Evolutionary conservation across 2,329 filamentous ascomycete genomes (phyloP), one percentile per base, ranked within the genome.

Genomic region (Capronia coronata): DNA sequence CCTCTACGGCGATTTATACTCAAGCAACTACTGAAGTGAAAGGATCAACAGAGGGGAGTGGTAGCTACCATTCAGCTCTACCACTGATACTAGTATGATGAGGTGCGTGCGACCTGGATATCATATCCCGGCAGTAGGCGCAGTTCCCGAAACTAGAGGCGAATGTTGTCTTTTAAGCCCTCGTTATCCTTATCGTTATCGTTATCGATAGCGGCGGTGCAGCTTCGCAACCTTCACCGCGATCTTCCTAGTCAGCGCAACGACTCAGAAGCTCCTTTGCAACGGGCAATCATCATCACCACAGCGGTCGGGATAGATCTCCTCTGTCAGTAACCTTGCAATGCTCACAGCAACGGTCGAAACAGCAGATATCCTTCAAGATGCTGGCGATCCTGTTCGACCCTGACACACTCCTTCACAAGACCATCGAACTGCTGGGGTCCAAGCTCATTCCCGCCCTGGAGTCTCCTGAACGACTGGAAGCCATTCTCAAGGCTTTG

Each of bases 341-440:
- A 54, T 51, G 44, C 45, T 51, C 16, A 22, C 43, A 48, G 29
- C 40, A 47, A 13, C 21, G 14, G 9, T 14, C 6, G 27, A 7
- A 13, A 43, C 23, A 32, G 18, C 21, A 39, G 19, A 52, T 13
- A 37, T 45, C 40, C 13, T 30, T 40, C 35, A 60, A 48, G 46
- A 61, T 61, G 58, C 42, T 58, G 35, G 54, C 55, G 39, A 56
- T 56, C 41, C 57, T 61, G 34, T 58, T 56, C 51, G 57, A 61
- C 54, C 46, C 51, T 51, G 51, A 54, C 38, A 55, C 52, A 25
- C 58, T 61, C 34, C 57, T 57, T 8, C 58, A 61, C 45, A 27
- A 56, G 21, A 61, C 58, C 2, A 53, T 59, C n/a, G 58, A 61
- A 42, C 29, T 59, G 8, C 43, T 61, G 2, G 57, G 57, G 21